Evolutionary conservation across 1,284 basidiomycete species (phyloP), one percentile per base, ranked within the genome.

Genomic region (Exobasidium cylindrosporum): DNA sequence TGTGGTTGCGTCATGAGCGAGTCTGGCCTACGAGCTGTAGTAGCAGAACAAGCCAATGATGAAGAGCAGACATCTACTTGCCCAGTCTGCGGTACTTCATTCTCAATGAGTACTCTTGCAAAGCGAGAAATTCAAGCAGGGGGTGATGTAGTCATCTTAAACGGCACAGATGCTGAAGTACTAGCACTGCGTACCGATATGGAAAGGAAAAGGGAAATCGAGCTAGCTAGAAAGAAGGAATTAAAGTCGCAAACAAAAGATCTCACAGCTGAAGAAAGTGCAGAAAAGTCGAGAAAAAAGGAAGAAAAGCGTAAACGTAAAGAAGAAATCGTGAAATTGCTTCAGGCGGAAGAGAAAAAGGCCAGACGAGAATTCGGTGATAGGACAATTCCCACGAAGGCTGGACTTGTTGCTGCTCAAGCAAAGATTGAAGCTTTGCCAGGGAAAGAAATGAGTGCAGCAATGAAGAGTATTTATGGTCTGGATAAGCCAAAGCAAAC

Each of bases 1-100:
- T 77, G 73, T 46, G 76, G 77, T 0, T 76, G 73, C 62, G 73
- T 69, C 2, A 61, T 79, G 62, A 72, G 68, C 55, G 67, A 68
- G 40, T 64, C 62, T 3, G 76, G 77, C 7, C 60, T 79, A 5
- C 64, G 64, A 3, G 64, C 68, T 23, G 28, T 50, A 24, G 29
- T 50, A 57, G 21, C 4, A 17, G 56, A 57, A 21, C 21, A 28
- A 11, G 30, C 31, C 17, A 30, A 17, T n/a, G 40, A 58, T 29
- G 31, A 60, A 23, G 46, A 35, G 24, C 10, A 50, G 7, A 54
- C 26, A 30, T 17, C 26, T 23, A 10, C 21, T 24, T 79, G 77
- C 49, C 77, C 77, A 0, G 55, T 71, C 13, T 76, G 72, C 35
- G 61, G 57, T 10, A 63, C 57, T 29, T 23, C 54, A 1, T 79